Evolutionary conservation across 257 asterid genomes (phyloP), one percentile per base, ranked within the genome.

Genomic region (Schizonepeta tenuifolia): DNA sequence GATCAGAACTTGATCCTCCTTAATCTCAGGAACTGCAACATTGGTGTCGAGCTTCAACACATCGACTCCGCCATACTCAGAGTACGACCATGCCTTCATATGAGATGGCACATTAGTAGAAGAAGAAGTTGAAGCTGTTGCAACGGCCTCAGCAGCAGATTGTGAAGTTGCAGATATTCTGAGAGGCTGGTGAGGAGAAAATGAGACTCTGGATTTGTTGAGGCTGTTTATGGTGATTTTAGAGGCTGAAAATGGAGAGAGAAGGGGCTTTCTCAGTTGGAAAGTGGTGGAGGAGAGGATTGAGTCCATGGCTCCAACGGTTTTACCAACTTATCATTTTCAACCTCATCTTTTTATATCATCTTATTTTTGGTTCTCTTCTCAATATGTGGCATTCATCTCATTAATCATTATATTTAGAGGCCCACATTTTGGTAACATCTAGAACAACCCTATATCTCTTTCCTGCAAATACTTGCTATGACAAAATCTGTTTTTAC

Each of bases 71-170:
- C 98, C 98, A 54, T 93, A 90, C 66, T 90, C 97, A 13, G 79
- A 70, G 65, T 93, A 93, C 49, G 79, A 76, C 98, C 97, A 93
- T 7, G 89, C 96, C 86, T 90, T 87, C 98, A 90, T 93, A 31
- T 86, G 75, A 6, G 92, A 80, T 2, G 94, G 98, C 10, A 89
- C 33, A 0, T 87, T 65, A 22, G 81, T 67, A 28, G 84, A 71
- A 51, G 87, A 69, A 55, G 69, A 61, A 9, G 36, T 31, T 31
- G 87, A 68, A 2, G 90, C 75, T 46, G 84, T 57, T 73, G 81
- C 83, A 28, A 84, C 54, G 44, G 90, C 58, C 36, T 90, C 71
- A 2, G 91, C 85, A 47, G 96, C 79, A 41, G 69, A 64, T 58
- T 88, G 91, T 7, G 97, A 87, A 67, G 81, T 77, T 13, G 96